phyloP scores from a whole-genome alignment of 257 asterid genomes.

The Ballota nigra region DNA sequence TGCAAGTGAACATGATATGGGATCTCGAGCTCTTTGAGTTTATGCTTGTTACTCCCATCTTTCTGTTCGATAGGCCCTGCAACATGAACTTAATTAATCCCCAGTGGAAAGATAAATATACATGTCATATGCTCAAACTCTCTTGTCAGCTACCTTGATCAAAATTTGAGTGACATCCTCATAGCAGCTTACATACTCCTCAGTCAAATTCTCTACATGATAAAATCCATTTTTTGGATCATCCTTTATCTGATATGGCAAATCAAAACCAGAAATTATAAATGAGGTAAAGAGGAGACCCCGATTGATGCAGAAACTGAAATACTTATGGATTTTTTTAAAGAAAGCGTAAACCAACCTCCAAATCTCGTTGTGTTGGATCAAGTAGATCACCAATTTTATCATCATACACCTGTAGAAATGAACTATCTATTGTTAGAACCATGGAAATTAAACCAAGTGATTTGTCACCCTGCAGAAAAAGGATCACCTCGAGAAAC shows the following conservation, averaged over 20 bases:
- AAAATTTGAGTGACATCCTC: constrained; percentile 83
- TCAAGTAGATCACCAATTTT: constrained; percentile 91
- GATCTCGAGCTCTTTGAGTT: constrained; percentile 99
- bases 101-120: background rate
- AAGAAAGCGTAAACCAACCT: constrained; percentile 44
- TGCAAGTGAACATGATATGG: constrained; percentile 78
- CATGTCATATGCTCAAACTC: background rate
- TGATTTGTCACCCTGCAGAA: background rate
- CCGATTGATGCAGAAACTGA: background rate
- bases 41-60: constrained; percentile 78
- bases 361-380: constrained; percentile 74
- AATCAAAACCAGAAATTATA: background rate
- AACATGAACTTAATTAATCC: constrained; percentile 6
- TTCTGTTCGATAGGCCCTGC: constrained; percentile 92
- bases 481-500: constrained; percentile 73
- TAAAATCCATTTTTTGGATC: constrained; percentile 78
- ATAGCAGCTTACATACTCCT: constrained; percentile 79
- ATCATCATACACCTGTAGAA: constrained; percentile 72
- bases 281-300: background rate
- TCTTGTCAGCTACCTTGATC: constrained; percentile 57
- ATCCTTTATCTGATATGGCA: constrained; percentile 65
- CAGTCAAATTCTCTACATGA: constrained; percentile 84
- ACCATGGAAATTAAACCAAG: constrained; percentile 1
- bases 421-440: constrained; percentile 3
- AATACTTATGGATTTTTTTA: background rate